A percentile compares a stretch with the other conserved stretches of the same genome.
Evolutionary conservation across 2,329 filamentous ascomycete species (phyloP).

Genomic region (Phyllosticta ampelicida): DNA sequence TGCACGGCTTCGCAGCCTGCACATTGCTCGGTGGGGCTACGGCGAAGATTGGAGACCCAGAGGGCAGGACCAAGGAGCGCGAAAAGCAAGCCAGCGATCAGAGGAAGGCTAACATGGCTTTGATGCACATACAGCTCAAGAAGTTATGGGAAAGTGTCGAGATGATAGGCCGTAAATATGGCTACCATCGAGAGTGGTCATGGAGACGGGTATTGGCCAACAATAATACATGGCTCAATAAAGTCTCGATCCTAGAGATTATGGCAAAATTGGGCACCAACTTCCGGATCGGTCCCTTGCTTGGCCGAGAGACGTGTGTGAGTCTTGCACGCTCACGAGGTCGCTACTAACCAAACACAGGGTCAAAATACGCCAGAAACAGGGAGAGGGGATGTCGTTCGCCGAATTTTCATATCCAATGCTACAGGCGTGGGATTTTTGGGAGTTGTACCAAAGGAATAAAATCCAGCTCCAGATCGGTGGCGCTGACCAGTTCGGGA

Average conservation of each 20-base stretch:
- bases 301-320: constrained; percentile 75
- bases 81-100: constrained; percentile 41
- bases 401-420: constrained; percentile 89
- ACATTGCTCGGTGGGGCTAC: constrained; percentile 66
- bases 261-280: constrained; percentile 61
- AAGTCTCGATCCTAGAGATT: constrained; percentile 61
- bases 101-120: constrained; percentile 53
- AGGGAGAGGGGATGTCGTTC: constrained; percentile 85
- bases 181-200: constrained; percentile 51
- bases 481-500: constrained; percentile 91
- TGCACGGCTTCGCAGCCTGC: constrained; percentile 59
- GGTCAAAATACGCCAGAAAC: constrained; percentile 73
- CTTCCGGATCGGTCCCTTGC: constrained; percentile 74
- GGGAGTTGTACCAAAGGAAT: constrained; percentile 63
- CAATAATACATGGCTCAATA: constrained; percentile 76
- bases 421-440: constrained; percentile 95
- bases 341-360: constrained; percentile 28
- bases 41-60: constrained; percentile 68
- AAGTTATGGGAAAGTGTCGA: constrained; percentile 68
- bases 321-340: not conserved
- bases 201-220: constrained; percentile 62
- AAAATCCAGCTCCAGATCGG: constrained; percentile 77
- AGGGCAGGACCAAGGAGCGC: constrained; percentile 54
- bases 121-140: constrained; percentile 59
- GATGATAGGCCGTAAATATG: constrained; percentile 51